A percentile compares a stretch with the other conserved stretches of the same genome.
phyloP scores from a whole-genome alignment of 352 stramenopile genomes.

The Peronosclerospora sorghi region DNA sequence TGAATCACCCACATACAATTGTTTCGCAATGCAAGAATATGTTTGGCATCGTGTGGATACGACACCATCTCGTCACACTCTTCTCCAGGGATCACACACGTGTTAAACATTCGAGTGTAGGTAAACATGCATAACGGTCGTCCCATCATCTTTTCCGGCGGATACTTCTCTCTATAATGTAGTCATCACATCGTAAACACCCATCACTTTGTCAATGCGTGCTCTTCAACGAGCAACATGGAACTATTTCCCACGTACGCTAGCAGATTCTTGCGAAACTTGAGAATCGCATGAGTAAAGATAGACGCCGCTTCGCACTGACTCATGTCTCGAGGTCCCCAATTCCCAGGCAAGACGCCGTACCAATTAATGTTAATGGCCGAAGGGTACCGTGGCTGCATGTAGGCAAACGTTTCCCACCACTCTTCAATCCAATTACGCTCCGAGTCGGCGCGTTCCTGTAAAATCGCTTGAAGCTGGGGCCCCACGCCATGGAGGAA shows the following conservation, averaged over 20 bases:
- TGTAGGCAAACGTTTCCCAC: slow-evolving; percentile 95
- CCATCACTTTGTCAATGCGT: no score
- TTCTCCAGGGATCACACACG: slow-evolving; percentile 89
- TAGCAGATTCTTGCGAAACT: slow-evolving; percentile 90
- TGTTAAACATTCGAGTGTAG: slow-evolving; percentile 95
- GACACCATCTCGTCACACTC: slow-evolving; percentile 76
- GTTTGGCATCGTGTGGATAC: slow-evolving; percentile 85
- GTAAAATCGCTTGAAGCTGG: slow-evolving; percentile 83
- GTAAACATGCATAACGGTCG: slow-evolving; percentile 89
- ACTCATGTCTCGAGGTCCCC: slow-evolving; percentile 86
- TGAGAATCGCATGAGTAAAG: slow-evolving; percentile 73
- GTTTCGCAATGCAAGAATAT: slow-evolving; percentile 90
- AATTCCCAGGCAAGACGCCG: slow-evolving; percentile 91
- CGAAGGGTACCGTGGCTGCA: slow-evolving; percentile 90
- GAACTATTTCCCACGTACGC: slow-evolving; percentile 28
- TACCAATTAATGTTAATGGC: slow-evolving; percentile 98
- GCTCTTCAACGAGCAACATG: no score
- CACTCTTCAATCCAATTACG: slow-evolving; percentile 90
- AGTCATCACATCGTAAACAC: no score
- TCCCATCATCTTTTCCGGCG: slow-evolving; percentile 89
- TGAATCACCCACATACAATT: slow-evolving; percentile 84
- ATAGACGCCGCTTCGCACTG: slow-evolving; percentile 83
- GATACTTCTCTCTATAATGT: slow-evolving; percentile 82
- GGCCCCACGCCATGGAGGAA: slow-evolving; percentile 82
- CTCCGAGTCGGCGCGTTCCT: slow-evolving; percentile 75